Evolutionary conservation across 2,329 filamentous ascomycete genomes (phyloP).

Genomic region (Curvularia lunata): DNA sequence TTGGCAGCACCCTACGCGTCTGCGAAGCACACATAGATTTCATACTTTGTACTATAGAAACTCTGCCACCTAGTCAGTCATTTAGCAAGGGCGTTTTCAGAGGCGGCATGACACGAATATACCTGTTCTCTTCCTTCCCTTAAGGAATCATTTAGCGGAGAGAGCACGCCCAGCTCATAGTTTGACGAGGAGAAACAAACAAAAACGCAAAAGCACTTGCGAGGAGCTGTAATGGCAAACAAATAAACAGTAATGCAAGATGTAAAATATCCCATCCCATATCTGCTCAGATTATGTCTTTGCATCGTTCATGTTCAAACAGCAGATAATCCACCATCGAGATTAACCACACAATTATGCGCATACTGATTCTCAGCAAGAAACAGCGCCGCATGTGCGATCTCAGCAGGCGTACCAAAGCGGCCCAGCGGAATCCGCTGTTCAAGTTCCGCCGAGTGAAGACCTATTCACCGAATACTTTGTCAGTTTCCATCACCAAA

Average conservation of each 20-base stretch:
- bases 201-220: slow-evolving; percentile 5
- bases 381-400: slow-evolving; percentile 83
- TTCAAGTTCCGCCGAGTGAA: slow-evolving; percentile 42
- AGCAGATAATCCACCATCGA: slow-evolving; percentile 84
- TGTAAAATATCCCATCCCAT: neutral
- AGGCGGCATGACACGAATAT: slow-evolving; percentile 16
- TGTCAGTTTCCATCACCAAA: slow-evolving; percentile 1
- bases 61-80: slow-evolving; percentile 13
- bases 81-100: slow-evolving; percentile 18
- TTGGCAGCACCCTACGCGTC: neutral
- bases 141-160: slow-evolving; percentile 11
- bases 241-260: neutral
- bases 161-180: neutral
- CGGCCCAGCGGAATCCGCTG: slow-evolving; percentile 68
- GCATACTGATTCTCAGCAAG: slow-evolving; percentile 79
- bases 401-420: slow-evolving; percentile 71
- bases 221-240: slow-evolving; percentile 6
- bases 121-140: neutral
- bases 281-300: slow-evolving; percentile 2
- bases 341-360: slow-evolving; percentile 84
- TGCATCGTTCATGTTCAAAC: slow-evolving; percentile 27
- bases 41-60: slow-evolving; percentile 20
- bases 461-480: slow-evolving; percentile 43
- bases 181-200: neutral
- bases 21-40: slow-evolving; percentile 13